Percentiles rank a stretch among this genome's conserved stretches.
Evolutionary conservation across 306 rosid genomes (phyloP).

Genomic region (Arachis hypogaea): DNA sequence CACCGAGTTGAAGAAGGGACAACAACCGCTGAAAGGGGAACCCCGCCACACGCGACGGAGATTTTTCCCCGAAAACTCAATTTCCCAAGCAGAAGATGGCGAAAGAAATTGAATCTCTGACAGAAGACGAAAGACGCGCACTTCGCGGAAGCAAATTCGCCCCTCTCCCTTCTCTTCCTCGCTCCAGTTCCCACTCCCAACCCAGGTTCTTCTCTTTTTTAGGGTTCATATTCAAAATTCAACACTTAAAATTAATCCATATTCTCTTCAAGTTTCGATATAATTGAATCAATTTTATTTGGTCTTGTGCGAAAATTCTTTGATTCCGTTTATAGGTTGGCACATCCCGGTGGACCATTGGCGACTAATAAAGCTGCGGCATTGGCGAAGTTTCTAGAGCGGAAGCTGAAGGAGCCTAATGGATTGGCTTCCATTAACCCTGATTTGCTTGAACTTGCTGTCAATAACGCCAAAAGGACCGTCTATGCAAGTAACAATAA

Average conservation of each 20-base stretch:
- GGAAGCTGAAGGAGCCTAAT: constrained; percentile 73
- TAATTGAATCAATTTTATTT: constrained; percentile 29
- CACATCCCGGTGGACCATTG: constrained; percentile 96
- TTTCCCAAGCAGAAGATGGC: constrained; percentile 22
- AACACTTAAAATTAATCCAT: background rate
- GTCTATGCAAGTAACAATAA: constrained; percentile 61
- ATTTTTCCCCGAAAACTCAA: background rate
- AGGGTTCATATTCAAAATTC: background rate
- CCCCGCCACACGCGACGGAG: background rate
- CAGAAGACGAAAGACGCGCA: constrained; percentile 85
- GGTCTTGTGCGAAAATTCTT: constrained; percentile 23
- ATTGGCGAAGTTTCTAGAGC: constrained; percentile 78
- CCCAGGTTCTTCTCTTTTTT: constrained; percentile 59
- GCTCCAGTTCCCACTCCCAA: constrained; percentile 46
- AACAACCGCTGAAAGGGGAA: background rate
- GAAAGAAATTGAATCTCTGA: constrained; percentile 61
- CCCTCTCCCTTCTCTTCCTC: constrained; percentile 66
- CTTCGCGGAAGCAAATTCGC: constrained; percentile 95
- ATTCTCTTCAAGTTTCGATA: background rate
- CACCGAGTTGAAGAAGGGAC: background rate
- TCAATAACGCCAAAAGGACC: constrained; percentile 70
- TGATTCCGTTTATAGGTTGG: constrained; percentile 52
- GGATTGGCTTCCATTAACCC: constrained; percentile 75
- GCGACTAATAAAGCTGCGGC: constrained; percentile 93
- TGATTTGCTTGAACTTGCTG: constrained; percentile 70